phyloP scores from a whole-genome alignment of 768 basidiomycete genomes.

The Cyclocybe cylindracea region DNA sequence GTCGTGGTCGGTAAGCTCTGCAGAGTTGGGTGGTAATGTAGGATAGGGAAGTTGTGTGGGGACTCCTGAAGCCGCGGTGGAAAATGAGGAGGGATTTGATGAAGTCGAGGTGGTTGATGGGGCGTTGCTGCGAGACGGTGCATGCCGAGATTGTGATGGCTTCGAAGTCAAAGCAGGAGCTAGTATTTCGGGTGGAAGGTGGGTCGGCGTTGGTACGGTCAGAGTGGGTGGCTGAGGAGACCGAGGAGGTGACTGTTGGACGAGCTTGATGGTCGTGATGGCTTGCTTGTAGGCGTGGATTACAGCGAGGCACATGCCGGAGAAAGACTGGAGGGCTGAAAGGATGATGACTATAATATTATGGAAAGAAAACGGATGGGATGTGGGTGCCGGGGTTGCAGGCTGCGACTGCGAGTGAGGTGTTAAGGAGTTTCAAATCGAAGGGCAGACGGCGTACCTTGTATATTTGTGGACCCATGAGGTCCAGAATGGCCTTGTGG shows the following conservation, averaged over 20 bases:
- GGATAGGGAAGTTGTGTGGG: too few relatives aligned
- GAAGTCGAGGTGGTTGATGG: conserved; percentile 13
- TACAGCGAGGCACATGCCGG: conserved; percentile 73
- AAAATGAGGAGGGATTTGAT: conserved; percentile 5
- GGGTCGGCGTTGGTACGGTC: conserved; percentile 9
- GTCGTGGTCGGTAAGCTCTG: conserved; percentile 28
- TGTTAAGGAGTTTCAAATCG: too few relatives aligned
- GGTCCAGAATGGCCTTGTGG: conserved; percentile 64
- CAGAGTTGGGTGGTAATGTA: too few relatives aligned
- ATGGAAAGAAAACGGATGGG: conserved; percentile 53
- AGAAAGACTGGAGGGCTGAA: conserved; percentile 72
- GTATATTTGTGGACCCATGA: too few relatives aligned
- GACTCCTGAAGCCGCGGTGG: too few relatives aligned
- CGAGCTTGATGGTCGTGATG: conserved; percentile 62
- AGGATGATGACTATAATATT: conserved; percentile 68
- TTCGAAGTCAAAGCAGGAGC: conserved; percentile 11
- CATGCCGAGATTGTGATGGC: conserved; percentile 20
- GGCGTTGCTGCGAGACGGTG: conserved; percentile 8
- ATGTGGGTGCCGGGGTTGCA: too few relatives aligned
- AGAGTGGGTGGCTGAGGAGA: conserved; percentile 22
- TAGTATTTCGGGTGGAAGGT: not conserved
- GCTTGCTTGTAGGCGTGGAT: conserved; percentile 70
- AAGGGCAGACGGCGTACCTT: too few relatives aligned
- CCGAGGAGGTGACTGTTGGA: conserved; percentile 47
- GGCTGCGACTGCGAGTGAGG: too few relatives aligned